Conservation (phyloP, 2,329 filamentous ascomycete genomes). For the Exserohilum rostratum region DNA sequence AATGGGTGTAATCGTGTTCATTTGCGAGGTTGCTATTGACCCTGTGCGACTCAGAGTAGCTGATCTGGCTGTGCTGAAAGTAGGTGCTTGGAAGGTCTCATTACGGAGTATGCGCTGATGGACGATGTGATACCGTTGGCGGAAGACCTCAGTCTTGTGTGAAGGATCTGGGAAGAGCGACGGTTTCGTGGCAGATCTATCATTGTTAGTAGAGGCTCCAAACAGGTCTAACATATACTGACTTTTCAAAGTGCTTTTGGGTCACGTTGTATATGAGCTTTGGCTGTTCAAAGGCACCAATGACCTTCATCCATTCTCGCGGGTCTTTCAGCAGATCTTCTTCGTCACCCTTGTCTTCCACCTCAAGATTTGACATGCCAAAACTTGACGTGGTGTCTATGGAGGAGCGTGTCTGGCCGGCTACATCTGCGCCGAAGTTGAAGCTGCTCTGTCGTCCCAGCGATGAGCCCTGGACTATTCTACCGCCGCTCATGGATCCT, state of each 20-base stretch:
- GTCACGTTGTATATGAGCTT: conserved; percentile 74
- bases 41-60: conserved; percentile 63
- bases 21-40: conserved; percentile 58
- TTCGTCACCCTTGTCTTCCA: conserved; percentile 61
- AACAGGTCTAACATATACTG: conserved; percentile 10
- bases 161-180: conserved; percentile 71
- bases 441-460: conserved; percentile 69
- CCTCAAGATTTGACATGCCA: conserved; percentile 56
- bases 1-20: conserved; percentile 89
- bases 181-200: conserved; percentile 49
- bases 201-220: conserved; percentile 15
- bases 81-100: conserved; percentile 86
- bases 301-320: conserved; percentile 80
- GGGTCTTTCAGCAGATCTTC: conserved; percentile 70
- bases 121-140: conserved; percentile 89
- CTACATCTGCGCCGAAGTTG: conserved; percentile 59
- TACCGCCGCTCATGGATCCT: conserved; percentile 87
- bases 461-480: conserved; percentile 62
- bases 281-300: conserved; percentile 86
- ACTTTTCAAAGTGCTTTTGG: conserved; percentile 92
- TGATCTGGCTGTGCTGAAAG: conserved; percentile 66
- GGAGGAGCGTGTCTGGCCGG: conserved; percentile 38
- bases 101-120: conserved; percentile 92
- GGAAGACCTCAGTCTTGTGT: conserved; percentile 84
- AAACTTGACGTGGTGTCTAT: conserved; percentile 70